Percentiles rank a stretch among this genome's conserved stretches.
Conservation (phyloP, 2,329 filamentous ascomycete species). For the Ophiostoma ips region DNA sequence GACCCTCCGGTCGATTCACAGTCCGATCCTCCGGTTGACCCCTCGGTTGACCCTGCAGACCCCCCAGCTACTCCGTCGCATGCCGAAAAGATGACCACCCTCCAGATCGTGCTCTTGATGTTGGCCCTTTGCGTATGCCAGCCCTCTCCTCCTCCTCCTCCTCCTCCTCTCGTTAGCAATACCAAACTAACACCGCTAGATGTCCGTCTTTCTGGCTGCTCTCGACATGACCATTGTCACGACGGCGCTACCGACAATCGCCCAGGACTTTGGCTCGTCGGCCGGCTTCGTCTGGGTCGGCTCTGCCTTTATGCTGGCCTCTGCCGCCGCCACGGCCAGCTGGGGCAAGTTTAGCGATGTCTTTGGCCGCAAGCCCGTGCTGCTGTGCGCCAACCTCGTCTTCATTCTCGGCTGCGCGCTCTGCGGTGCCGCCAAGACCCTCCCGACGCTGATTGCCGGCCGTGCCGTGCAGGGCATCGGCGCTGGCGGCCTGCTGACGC, state of each 20-base stretch:
- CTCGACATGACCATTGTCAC: constrained; percentile 50
- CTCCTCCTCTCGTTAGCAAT: not conserved
- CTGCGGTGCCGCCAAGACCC: constrained; percentile 34
- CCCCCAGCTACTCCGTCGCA: not conserved
- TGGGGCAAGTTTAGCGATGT: constrained; percentile 54
- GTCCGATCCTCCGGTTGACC: no score
- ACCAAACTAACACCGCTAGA: not conserved
- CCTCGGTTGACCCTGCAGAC: not conserved
- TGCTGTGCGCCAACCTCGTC: constrained; percentile 34
- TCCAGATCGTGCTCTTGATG: constrained; percentile 8
- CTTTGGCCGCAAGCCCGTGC: constrained; percentile 41
- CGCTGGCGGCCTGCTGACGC: constrained; percentile 42
- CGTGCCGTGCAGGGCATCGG: constrained; percentile 44
- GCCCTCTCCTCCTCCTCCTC: not conserved
- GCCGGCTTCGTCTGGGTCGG: constrained; percentile 69
- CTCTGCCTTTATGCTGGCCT: constrained; percentile 57
- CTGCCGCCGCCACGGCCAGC: constrained; percentile 50
- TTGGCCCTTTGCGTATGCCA: constrained; percentile 4
- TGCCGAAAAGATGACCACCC: not conserved
- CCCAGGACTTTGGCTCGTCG: constrained; percentile 47
- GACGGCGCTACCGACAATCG: constrained; percentile 53
- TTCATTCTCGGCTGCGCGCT: constrained; percentile 43
- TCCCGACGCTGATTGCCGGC: constrained; percentile 39
- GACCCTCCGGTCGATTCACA: not conserved
- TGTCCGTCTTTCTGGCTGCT: constrained; percentile 36